Evolutionary conservation across 768 basidiomycete genomes (phyloP).

Genomic region (Cubamyces sp.): DNA sequence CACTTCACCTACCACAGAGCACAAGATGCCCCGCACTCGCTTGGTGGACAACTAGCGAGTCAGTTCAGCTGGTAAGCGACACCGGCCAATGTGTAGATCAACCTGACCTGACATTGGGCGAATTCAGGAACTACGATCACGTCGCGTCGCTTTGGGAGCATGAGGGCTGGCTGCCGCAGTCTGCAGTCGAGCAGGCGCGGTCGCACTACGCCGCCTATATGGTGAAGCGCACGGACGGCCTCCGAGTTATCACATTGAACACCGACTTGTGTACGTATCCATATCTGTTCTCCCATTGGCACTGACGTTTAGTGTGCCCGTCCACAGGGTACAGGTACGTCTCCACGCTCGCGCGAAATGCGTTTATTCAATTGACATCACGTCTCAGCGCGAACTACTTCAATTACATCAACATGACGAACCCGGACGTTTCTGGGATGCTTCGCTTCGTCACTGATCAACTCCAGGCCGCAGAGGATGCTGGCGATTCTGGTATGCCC

Average conservation of each 20-base stretch:
- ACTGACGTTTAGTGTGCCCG: neutral
- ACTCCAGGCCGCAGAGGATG: constrained; percentile 77
- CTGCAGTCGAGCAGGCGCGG: constrained; percentile 58
- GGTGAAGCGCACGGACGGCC: constrained; percentile 65
- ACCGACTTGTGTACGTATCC: constrained; percentile 71
- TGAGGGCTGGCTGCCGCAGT: constrained; percentile 67
- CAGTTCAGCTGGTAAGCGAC: constrained; percentile 66
- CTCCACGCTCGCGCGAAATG: constrained; percentile 37
- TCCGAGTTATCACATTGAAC: constrained; percentile 75
- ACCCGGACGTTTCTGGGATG: constrained; percentile 75
- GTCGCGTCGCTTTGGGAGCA: constrained; percentile 71
- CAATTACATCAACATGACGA: constrained; percentile 75
- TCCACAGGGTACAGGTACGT: constrained; percentile 11
- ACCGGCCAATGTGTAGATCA: no score
- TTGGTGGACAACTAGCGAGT: constrained; percentile 55
- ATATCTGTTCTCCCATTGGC: constrained; percentile 3
- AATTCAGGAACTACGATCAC: constrained; percentile 74
- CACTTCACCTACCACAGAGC: constrained; percentile 41
- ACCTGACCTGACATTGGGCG: neutral
- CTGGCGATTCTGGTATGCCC: constrained; percentile 65
- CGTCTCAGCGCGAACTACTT: constrained; percentile 65
- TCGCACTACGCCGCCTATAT: constrained; percentile 77
- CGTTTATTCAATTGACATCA: neutral
- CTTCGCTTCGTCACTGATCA: constrained; percentile 78
- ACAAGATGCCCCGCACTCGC: constrained; percentile 61